These are phyloP conservation scores for Dorcoceras hygrometricum DNA, from an alignment of 257 asterid genomes.

Conservation along the genomic window DNA sequence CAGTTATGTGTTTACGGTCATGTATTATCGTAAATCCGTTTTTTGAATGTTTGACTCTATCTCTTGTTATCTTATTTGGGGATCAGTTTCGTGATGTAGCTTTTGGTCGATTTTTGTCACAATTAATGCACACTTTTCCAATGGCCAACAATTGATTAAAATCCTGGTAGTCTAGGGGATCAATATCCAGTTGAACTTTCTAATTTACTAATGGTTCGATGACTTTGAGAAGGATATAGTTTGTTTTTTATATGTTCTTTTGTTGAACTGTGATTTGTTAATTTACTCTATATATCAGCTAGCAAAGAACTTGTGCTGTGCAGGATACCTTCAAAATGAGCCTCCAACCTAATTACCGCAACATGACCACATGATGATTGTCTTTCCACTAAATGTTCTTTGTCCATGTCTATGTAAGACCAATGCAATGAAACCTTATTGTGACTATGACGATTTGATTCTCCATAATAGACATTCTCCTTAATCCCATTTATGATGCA, in stretches of 20 bases:
- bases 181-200: not conserved
- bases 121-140: not conserved
- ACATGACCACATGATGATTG: not conserved
- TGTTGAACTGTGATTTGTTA: not conserved
- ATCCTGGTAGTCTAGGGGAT: not conserved
- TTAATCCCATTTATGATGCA: not conserved
- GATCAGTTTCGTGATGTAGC: not conserved
- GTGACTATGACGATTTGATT: not conserved
- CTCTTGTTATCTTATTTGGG: not conserved
- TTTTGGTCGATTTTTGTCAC: not conserved
- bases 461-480: not conserved
- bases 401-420: not conserved
- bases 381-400: not conserved
- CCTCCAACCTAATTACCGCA: not conserved
- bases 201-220: not conserved
- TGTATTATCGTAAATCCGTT: not conserved
- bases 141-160: not conserved
- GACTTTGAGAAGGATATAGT: not conserved
- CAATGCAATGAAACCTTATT: not conserved
- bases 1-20: not conserved
- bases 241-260: not conserved
- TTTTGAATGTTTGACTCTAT: not conserved
- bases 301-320: not conserved
- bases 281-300: not conserved
- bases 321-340: not conserved